Base-by-base conservation (phyloP, 208 protist genomes). In the Trypanosoma vivax region DNA sequence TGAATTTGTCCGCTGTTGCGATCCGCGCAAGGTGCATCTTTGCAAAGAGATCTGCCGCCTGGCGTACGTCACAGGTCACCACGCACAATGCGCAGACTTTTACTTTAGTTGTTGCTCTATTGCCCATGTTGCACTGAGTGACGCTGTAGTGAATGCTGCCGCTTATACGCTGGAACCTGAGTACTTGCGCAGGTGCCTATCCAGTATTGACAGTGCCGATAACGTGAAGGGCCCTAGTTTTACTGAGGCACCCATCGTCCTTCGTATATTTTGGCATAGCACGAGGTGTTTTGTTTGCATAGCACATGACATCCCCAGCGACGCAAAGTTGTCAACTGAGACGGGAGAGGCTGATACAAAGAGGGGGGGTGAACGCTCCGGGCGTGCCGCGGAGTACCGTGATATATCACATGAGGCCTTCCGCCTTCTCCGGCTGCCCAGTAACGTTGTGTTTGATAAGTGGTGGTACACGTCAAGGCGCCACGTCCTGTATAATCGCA, bases 261-360 rank as follows among this genome's bases (percentile, higher is more conserved):
- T 67, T 29, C 52, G 60, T 25, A 67, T 67, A 31, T 67, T 58
- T 50, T 67, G 51, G 60, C 60, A 67, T 27, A 67, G 60, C 27
- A 67, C 52, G 14, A 56, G 45, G 14, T 60, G 50, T 39, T 67
- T 50, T 43, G 25, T 67, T 23, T 18, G 16, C 21, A 16, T 49
- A 14, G 35, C 48, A 23, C 52, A 29, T 33, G 0, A 24, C 30
- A 14, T 19, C 16, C 18, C 11, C 13, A 7, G 35, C 33, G 23
- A 13, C 9, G 25, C 24, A 6, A 53, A 21, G 16, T 0, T 25
- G 24, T n/a, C 25, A 30, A n/a, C 27, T 9, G 29, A 45, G 30
- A 39, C 0, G 3, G 33, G 18, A 11, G 29, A 23, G 4, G 35
- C 38, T 31, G 52, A 23, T 30, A 47, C 37, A 4, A 30, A 14